Evolutionary conservation across 305 asterid genomes (phyloP).

Genomic region (Fraxinus sp.): DNA sequence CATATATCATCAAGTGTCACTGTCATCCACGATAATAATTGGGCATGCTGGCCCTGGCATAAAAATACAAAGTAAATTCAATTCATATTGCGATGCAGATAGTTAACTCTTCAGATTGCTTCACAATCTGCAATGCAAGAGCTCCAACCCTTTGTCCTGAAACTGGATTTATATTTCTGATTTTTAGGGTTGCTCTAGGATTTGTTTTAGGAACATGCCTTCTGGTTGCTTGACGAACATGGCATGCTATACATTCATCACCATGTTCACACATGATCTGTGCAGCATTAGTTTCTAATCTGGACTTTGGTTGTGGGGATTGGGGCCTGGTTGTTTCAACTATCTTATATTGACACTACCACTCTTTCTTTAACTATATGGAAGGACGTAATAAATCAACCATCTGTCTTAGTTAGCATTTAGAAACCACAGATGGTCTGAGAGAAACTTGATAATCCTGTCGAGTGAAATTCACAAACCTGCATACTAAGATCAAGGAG

Average conservation of each 20-base stretch:
- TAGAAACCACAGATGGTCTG: neutral
- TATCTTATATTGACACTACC: neutral
- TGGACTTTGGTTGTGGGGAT: neutral
- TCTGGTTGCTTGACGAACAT: neutral
- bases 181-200: slow-evolving; percentile 2
- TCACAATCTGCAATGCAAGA: slow-evolving; percentile 6
- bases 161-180: neutral
- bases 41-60: neutral
- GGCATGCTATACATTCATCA: neutral
- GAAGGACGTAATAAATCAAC: neutral
- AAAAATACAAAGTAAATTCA: neutral
- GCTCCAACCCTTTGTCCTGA: neutral
- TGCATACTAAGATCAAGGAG: slow-evolving; percentile 93
- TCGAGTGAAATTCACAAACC: slow-evolving; percentile 36
- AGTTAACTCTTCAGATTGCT: slow-evolving; percentile 6
- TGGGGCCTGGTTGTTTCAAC: neutral
- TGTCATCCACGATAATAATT: neutral
- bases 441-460: neutral
- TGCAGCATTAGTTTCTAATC: neutral
- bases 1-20: neutral
- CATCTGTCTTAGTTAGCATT: slow-evolving; percentile 8
- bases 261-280: neutral
- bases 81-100: neutral
- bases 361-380: neutral
- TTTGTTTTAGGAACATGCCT: neutral